Conservation (phyloP, 2,329 filamentous ascomycete species). For the Coniochaeta hoffmannii region DNA sequence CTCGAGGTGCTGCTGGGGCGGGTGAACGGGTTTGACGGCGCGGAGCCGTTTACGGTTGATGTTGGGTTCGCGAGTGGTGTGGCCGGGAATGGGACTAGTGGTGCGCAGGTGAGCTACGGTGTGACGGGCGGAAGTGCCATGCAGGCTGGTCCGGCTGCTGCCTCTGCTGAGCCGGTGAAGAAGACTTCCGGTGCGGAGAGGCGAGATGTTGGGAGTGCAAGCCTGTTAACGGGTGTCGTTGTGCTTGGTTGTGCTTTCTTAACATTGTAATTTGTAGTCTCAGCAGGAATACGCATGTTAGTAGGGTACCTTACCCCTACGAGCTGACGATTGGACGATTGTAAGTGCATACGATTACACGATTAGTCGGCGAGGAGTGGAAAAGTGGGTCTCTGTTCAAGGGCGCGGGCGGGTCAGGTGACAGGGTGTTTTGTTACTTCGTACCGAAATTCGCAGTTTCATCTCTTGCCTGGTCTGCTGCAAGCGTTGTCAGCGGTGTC, state of each 20-base stretch:
- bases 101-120: background rate
- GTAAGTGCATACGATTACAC: too few species aligned
- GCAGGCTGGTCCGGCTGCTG: background rate
- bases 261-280: background rate
- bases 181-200: background rate
- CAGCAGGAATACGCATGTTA: too few species aligned
- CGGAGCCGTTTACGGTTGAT: constrained; percentile 7
- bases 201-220: background rate
- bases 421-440: too few species aligned
- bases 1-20: constrained; percentile 68
- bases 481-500: too few species aligned
- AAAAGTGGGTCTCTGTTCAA: too few species aligned
- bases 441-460: too few species aligned
- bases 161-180: background rate
- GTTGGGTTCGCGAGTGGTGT: background rate
- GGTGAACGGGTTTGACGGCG: constrained; percentile 44
- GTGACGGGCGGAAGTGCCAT: too few species aligned
- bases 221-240: background rate
- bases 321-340: too few species aligned
- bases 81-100: background rate
- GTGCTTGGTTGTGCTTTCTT: background rate
- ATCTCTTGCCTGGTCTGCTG: too few species aligned
- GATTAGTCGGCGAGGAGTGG: too few species aligned
- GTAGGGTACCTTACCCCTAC: too few species aligned
- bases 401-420: too few species aligned